Evolutionary conservation across 371 early-diverging fungal species (phyloP), one percentile per base, ranked within the genome.

Genomic region (Mucor saturninus): DNA sequence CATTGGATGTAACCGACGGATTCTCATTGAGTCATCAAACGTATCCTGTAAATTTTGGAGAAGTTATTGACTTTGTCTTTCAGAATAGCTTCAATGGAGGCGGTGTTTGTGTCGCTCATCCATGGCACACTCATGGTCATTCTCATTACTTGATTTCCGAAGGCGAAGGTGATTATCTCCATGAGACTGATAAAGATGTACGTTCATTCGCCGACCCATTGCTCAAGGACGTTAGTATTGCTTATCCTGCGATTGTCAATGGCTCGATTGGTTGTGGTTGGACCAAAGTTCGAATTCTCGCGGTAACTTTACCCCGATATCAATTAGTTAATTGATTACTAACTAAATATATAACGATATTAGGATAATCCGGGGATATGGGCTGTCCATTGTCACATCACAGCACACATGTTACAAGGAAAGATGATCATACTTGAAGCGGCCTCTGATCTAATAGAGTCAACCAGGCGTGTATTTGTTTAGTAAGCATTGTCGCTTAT

Each of bases 381-480:
- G 83, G 68, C 75, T n/a, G 31, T 78, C 8, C 83, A 83, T 59
- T 83, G 80, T 29, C 83, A 80, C 56, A 71, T 79, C n/a, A 76
- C 78, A 1, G 35, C 74, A 6, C 85, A 84, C 53, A 75, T 83
- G 74, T 15, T 77, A 14, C 76, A 77, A 42, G 83, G 83, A 4
- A 81, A 74, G 46, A 62, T 76, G 49, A 60, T 61, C 39, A 64
- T 77, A 4, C 42, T 80, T 5, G 75, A 76, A 63, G 80, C 71
- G 32, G 63, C 76, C 26, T 68, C 75, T 15, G 65, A 74, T 8
- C 3, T 45, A 15, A 48, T 48, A 8, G 58, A 59, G 64, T 57
- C 64, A 14, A 21, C 48, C 5, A 48, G 48, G 21, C 48, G 48
- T 5, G 43, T 35, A 6, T 35, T 35, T 35, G 35, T 35, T 35